phyloP scores from a whole-genome alignment of 306 rosid genomes.

The Morella rubra region DNA sequence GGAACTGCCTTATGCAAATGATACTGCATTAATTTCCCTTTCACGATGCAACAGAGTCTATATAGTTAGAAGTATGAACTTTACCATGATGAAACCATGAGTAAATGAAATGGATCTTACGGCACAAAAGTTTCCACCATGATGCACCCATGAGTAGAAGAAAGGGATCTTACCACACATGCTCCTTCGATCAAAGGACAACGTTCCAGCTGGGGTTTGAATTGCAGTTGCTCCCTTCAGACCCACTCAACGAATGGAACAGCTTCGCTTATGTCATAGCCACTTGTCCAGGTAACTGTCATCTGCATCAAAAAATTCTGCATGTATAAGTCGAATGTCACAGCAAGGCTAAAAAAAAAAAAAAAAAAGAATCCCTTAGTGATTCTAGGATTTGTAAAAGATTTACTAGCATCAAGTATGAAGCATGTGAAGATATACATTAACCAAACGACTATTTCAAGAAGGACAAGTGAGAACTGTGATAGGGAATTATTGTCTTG shows the following conservation, averaged over 20 bases:
- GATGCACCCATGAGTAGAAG: neutral
- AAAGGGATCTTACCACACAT: constrained; percentile 68
- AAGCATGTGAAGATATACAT: too few species aligned
- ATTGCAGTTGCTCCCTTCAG: constrained; percentile 28
- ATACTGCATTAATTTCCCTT: neutral
- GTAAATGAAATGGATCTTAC: too few species aligned
- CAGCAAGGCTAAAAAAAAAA: neutral
- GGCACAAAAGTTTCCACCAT: constrained; percentile 5
- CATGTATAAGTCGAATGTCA: neutral
- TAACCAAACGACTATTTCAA: too few species aligned
- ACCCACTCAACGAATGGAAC: constrained; percentile 67
- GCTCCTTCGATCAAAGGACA: constrained; percentile 55
- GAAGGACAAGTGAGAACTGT: too few species aligned
- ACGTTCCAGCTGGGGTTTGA: constrained; percentile 77
- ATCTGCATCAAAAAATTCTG: constrained; percentile 47
- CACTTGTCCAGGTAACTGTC: constrained; percentile 94
- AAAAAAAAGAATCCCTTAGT: neutral
- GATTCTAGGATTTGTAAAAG: neutral
- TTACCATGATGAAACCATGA: too few species aligned
- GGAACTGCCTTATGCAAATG: constrained; percentile 14
- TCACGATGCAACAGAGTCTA: neutral
- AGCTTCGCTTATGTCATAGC: constrained; percentile 66
- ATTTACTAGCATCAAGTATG: neutral
- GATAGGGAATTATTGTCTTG: neutral
- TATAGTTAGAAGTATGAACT: too few species aligned